A percentile compares a stretch with the other conserved stretches of the same genome.
phyloP scores from a whole-genome alignment of 1,284 basidiomycete genomes.

The Acaromyces ingoldii region DNA sequence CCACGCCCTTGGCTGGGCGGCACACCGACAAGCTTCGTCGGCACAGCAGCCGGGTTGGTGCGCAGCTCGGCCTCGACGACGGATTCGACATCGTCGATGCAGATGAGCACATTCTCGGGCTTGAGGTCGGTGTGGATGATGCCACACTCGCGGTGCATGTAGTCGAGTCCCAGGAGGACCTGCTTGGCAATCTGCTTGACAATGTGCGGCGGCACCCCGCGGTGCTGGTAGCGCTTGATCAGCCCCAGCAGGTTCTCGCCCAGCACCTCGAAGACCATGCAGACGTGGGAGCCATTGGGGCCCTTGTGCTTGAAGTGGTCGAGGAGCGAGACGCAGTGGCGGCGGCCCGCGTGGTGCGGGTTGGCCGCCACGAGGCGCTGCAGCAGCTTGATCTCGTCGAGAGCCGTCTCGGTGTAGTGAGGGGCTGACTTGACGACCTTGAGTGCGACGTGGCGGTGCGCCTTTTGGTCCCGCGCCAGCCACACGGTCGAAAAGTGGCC shows the following conservation, averaged over 20 bases:
- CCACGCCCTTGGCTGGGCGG: conserved; percentile 89
- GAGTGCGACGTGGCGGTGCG: conserved; percentile 92
- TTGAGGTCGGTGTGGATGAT: conserved; percentile 83
- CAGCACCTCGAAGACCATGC: conserved; percentile 99
- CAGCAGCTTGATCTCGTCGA: conserved; percentile 97
- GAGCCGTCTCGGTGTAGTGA: conserved; percentile 92
- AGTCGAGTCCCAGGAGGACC: conserved; percentile 88
- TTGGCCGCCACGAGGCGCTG: conserved; percentile 87
- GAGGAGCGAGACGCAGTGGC: conserved; percentile 80
- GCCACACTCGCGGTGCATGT: conserved; percentile 93
- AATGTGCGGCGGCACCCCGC: conserved; percentile 87
- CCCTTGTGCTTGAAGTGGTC: conserved; percentile 96
- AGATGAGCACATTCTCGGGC: conserved; percentile 95
- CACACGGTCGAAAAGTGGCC: conserved; percentile 72
- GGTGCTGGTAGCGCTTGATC: conserved; percentile 92
- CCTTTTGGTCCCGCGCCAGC: conserved; percentile 52
- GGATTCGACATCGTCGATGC: conserved; percentile 92
- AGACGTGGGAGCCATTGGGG: conserved; percentile 93
- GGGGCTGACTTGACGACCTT: conserved; percentile 98
- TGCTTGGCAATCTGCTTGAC: conserved; percentile 97
- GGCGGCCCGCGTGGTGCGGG: conserved; percentile 54
- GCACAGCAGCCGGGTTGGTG: conserved; percentile 60
- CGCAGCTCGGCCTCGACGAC: conserved; percentile 84
- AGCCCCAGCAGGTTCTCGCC: conserved; percentile 96
- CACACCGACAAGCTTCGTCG: conserved; percentile 80